phyloP scores from a whole-genome alignment of 495 filamentous ascomycete genomes.

The Amphirosellinia nigrospora region DNA sequence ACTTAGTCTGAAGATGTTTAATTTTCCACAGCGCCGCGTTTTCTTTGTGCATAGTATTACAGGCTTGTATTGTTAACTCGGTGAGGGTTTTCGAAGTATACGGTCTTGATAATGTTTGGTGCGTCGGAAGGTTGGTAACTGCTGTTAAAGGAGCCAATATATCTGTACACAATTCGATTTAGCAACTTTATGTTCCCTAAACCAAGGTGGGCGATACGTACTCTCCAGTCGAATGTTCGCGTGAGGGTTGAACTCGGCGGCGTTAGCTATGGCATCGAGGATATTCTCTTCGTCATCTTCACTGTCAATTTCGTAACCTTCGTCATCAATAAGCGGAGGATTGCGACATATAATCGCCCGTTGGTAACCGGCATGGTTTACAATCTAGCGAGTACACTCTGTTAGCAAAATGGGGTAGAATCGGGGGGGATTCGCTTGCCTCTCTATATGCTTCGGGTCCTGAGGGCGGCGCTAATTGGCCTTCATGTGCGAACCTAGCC shows the following conservation, averaged over 20 bases:
- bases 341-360: constrained; percentile 85
- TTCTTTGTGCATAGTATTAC: constrained; percentile 77
- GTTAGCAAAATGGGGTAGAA: constrained; percentile 23
- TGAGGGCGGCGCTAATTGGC: constrained; percentile 70
- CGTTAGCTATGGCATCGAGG: constrained; percentile 68
- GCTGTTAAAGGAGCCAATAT: constrained; percentile 86
- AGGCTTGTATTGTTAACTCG: constrained; percentile 72
- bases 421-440: constrained; percentile 52
- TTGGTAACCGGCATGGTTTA: constrained; percentile 83
- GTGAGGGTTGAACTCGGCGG: constrained; percentile 83
- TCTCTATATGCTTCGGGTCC: constrained; percentile 84
- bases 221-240: constrained; percentile 81
- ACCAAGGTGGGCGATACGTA: constrained; percentile 49
- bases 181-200: constrained; percentile 15
- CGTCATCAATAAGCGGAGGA: constrained; percentile 75
- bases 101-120: constrained; percentile 82
- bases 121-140: constrained; percentile 80
- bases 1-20: constrained; percentile 75
- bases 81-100: constrained; percentile 84
- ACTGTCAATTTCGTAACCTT: constrained; percentile 84
- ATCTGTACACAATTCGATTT: constrained; percentile 56
- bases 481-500: constrained; percentile 78
- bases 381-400: constrained; percentile 57
- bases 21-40: constrained; percentile 74
- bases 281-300: constrained; percentile 73